These are phyloP conservation scores for Leccinum angustisporum DNA, from an alignment of 1,284 basidiomycete genomes.

Conservation along the genomic window DNA sequence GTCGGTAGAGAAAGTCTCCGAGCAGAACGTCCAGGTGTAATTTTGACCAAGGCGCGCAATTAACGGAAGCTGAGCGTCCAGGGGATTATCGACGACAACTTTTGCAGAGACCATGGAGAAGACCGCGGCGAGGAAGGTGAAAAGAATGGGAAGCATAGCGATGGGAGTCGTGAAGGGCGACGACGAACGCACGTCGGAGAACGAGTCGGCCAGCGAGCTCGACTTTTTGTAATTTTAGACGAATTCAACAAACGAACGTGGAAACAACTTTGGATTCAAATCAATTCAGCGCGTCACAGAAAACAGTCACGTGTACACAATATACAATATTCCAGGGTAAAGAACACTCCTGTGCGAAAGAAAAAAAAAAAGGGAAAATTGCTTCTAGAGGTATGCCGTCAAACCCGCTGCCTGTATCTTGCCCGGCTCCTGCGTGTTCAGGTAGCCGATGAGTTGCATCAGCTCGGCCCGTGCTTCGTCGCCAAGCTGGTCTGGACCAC, in stretches of 20 bases:
- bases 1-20: constrained; percentile 57
- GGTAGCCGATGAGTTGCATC: constrained; percentile 70
- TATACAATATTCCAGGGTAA: constrained; percentile 1
- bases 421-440: constrained; percentile 73
- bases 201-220: constrained; percentile 64
- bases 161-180: constrained; percentile 44
- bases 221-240: constrained; percentile 19
- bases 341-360: background rate
- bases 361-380: background rate
- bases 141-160: constrained; percentile 68
- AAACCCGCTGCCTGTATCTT: constrained; percentile 79
- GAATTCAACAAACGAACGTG: constrained; percentile 5
- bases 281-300: constrained; percentile 17
- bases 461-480: constrained; percentile 77
- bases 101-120: constrained; percentile 36
- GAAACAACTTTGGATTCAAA: background rate
- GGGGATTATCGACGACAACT: constrained; percentile 49
- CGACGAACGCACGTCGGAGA: constrained; percentile 41
- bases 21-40: constrained; percentile 66
- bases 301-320: constrained; percentile 31
- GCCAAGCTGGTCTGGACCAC: constrained; percentile 68
- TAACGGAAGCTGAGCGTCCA: constrained; percentile 59
- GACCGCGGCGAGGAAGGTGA: constrained; percentile 41
- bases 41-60: constrained; percentile 58
- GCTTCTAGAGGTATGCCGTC: constrained; percentile 46